These are phyloP conservation scores for Fusarium tricinctum DNA, from an alignment of 2,329 filamentous ascomycete species.

Conservation along the genomic window DNA sequence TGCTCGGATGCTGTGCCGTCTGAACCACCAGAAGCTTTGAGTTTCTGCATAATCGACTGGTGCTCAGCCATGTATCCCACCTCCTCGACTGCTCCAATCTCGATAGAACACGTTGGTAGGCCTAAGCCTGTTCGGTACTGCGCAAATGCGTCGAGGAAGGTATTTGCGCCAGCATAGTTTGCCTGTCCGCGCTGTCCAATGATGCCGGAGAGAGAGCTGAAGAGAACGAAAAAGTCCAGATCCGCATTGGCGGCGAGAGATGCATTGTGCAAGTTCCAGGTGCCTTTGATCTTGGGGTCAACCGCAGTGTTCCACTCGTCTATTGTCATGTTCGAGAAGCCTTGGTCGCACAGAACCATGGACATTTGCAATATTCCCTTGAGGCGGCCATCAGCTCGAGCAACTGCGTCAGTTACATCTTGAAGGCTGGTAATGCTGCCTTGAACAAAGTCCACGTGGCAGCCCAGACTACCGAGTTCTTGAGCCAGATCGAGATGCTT, in stretches of 20 bases:
- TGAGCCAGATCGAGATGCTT: constrained; percentile 1
- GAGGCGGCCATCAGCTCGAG: neutral
- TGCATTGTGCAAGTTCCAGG: constrained; percentile 12
- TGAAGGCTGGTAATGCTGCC: constrained; percentile 4
- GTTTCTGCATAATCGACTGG: constrained; percentile 10
- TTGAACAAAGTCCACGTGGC: constrained; percentile 1
- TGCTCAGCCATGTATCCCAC: constrained; percentile 14
- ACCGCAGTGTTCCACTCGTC: constrained; percentile 11
- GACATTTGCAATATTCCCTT: constrained; percentile 15
- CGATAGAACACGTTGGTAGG: neutral
- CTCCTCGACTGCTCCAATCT: constrained; percentile 11
- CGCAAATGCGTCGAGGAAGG: constrained; percentile 11
- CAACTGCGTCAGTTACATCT: neutral
- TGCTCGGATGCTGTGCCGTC: constrained; percentile 8
- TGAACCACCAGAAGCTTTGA: neutral
- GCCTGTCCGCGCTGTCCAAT: constrained; percentile 13
- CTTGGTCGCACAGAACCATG: constrained; percentile 10
- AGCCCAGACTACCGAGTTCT: constrained; percentile 1
- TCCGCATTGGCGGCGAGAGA: neutral
- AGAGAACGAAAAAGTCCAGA: constrained; percentile 16
- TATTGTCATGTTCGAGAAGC: neutral
- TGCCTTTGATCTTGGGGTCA: neutral
- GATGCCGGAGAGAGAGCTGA: constrained; percentile 6
- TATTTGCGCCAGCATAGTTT: constrained; percentile 15
- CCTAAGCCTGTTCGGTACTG: neutral